Conservation (phyloP, 257 asterid species). For the Craterostigma plantagineum region DNA sequence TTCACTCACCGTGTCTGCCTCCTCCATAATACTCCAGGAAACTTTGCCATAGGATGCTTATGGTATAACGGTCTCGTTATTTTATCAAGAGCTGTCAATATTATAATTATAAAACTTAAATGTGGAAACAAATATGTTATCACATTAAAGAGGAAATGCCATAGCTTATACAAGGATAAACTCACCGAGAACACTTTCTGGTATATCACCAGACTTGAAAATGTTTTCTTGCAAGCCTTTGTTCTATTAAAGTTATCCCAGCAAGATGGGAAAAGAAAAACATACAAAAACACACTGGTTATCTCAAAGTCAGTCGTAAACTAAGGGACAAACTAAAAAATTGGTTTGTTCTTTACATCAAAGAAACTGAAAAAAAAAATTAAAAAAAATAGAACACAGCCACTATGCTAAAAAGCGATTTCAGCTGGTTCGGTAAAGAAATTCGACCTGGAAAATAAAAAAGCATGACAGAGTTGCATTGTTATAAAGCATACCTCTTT, state of each 20-base stretch:
- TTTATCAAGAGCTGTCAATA: slow-evolving; percentile 63
- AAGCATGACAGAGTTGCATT: background rate
- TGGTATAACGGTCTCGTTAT: slow-evolving; percentile 69
- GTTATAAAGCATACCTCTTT: slow-evolving; percentile 44
- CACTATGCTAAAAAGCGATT: too few relatives aligned
- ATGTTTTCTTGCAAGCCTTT: slow-evolving; percentile 65
- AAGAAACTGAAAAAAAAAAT: too few relatives aligned
- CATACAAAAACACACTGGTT: too few relatives aligned
- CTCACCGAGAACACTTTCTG: slow-evolving; percentile 69
- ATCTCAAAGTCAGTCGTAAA: too few relatives aligned
- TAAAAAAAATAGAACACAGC: too few relatives aligned
- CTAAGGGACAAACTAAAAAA: background rate
- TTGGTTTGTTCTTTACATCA: too few relatives aligned
- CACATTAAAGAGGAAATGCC: slow-evolving; percentile 7
- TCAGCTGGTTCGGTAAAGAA: too few relatives aligned
- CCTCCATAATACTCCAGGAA: slow-evolving; percentile 88
- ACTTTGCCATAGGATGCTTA: slow-evolving; percentile 96
- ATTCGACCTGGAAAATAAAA: background rate
- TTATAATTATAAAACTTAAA: slow-evolving; percentile 7
- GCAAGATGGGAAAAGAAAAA: slow-evolving; percentile 2
- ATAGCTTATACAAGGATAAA: slow-evolving; percentile 7
- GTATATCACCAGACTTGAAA: slow-evolving; percentile 64
- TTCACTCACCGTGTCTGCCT: slow-evolving; percentile 65
- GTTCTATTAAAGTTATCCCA: slow-evolving; percentile 30
- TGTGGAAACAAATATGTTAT: slow-evolving; percentile 3